A percentile compares a stretch with the other conserved stretches of the same genome.
Evolutionary conservation across 495 filamentous ascomycete species (phyloP).

Genomic region (Penicillium chermesinum): DNA sequence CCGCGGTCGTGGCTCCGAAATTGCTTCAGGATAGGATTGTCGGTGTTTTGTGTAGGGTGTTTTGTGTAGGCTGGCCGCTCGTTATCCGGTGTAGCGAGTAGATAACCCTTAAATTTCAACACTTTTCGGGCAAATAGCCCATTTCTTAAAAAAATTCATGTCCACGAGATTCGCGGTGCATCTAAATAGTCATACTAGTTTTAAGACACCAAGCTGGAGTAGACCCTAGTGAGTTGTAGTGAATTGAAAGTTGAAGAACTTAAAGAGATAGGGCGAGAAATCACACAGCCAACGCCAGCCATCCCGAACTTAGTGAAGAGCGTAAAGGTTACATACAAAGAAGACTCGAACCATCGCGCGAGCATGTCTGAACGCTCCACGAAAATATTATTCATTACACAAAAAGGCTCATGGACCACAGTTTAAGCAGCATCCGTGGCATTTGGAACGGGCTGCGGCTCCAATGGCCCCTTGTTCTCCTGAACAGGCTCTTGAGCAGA

Average conservation of each 20-base stretch:
- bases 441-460: not conserved
- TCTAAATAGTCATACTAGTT: too few relatives aligned
- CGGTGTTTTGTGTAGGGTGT: not conserved
- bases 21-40: not conserved
- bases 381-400: not conserved
- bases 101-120: constrained; percentile 14
- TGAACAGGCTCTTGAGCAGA: not conserved
- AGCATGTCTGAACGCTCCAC: not conserved
- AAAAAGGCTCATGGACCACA: not conserved
- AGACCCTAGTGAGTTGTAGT: too few relatives aligned
- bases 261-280: too few relatives aligned
- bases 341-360: not conserved
- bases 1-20: not conserved
- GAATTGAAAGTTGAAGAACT: too few relatives aligned
- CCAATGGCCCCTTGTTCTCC: not conserved
- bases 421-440: constrained; percentile 3
- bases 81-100: constrained; percentile 8
- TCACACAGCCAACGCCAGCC: not conserved
- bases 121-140: constrained; percentile 2
- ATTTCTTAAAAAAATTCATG: not conserved
- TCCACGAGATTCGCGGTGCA: too few relatives aligned
- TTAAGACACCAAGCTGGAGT: too few relatives aligned
- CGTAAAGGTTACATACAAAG: not conserved
- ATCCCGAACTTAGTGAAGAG: constrained; percentile 3
- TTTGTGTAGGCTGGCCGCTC: not conserved